Base-by-base conservation (phyloP, 108 stramenopile genomes). In the Asterionellopsis glacialis region DNA sequence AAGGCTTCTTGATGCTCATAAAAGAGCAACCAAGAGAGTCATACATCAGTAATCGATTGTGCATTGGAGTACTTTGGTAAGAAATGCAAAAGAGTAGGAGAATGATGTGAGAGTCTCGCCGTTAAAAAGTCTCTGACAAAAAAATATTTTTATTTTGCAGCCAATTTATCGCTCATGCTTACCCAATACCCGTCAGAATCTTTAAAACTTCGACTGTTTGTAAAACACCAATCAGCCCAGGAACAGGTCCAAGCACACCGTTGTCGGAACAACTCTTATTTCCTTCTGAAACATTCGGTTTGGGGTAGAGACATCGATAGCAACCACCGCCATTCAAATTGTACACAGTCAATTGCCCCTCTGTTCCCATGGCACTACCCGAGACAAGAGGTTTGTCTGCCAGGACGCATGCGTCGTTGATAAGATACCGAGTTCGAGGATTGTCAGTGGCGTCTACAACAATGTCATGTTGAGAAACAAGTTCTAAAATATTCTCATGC, bases 401-500 rank as follows among this genome's bases (percentile, higher is more conserved):
- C 26, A 97, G 45, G 14, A 92, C 86, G 48, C 97, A 98, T 9
- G 97, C 98, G 69, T 99, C 98, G 56, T 95, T 95, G 26, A 98
- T 53, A 18, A 97, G 49, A 75, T 99, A 99, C 48, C 96, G 87
- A 9, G 97, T 95, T 45, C 68, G 70, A n/a, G 95, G 97, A 66
- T 98, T 99, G 65, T 99, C 98, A 23, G 87, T 84, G 9, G 92
- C 94, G 67, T 99, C 98, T 2, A 99, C 75, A 3, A 99, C 80
- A 15, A 93, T 69, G 61, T 93, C 88, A 61, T 84, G 76, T 27
- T 61, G 26, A 16, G 72, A 73, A 10, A 88, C 73, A 26, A 90
- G 55, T 18, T 76, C 63, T 41, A 89, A 45, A 13, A 85, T 87
- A 72, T 90, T 94, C 39, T 67, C 59, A 54, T 47, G 50, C 24